phyloP scores from a whole-genome alignment of 345 rosid species.

The Corymbia maculata region DNA sequence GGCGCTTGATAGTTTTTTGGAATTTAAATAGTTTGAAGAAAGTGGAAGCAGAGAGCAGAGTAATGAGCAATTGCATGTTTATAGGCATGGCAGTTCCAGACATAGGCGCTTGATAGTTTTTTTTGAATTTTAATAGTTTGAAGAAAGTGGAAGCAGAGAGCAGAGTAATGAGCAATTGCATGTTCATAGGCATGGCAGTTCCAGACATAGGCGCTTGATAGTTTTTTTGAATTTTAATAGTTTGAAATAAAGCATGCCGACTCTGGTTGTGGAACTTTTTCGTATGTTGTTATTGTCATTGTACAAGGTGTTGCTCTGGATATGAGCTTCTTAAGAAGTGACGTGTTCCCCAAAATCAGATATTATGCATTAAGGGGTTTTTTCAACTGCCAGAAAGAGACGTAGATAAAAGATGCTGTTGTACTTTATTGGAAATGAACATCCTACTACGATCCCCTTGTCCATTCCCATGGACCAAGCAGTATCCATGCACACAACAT shows the following conservation, averaged over 20 bases:
- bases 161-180: neutral
- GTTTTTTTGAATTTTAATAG: neutral
- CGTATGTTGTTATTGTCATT: neutral
- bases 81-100: neutral
- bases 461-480: neutral
- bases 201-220: neutral
- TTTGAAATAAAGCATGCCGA: neutral
- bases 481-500: neutral
- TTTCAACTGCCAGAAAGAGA: neutral
- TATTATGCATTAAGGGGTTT: neutral
- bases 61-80: neutral
- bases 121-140: neutral
- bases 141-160: neutral
- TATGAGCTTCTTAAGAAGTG: neutral
- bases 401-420: neutral
- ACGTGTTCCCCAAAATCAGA: neutral
- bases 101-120: neutral
- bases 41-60: neutral
- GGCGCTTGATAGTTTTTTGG: neutral
- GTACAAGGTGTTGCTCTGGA: neutral
- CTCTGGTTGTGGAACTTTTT: neutral
- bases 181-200: neutral
- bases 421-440: neutral
- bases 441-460: neutral
- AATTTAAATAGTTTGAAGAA: neutral